phyloP scores from a whole-genome alignment of 1,284 basidiomycete species.

The Puccinia horiana region DNA sequence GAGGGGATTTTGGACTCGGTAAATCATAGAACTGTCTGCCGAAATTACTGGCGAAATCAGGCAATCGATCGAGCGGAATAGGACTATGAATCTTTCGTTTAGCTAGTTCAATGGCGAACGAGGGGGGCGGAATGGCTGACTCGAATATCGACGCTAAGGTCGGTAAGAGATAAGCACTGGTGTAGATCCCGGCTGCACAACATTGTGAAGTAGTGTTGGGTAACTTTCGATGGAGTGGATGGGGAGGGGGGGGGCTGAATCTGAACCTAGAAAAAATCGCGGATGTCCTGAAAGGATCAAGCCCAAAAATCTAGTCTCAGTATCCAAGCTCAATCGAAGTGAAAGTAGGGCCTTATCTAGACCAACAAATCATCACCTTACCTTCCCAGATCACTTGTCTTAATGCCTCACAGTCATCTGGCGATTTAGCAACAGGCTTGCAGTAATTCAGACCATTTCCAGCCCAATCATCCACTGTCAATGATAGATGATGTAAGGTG shows the following conservation, averaged over 20 bases:
- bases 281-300: slow-evolving; percentile 69
- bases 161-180: slow-evolving; percentile 39
- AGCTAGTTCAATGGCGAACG: slow-evolving; percentile 63
- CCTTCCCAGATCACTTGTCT: slow-evolving; percentile 77
- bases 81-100: slow-evolving; percentile 66
- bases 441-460: slow-evolving; percentile 95
- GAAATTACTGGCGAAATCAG: slow-evolving; percentile 73
- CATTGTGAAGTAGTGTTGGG: slow-evolving; percentile 53
- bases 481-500: slow-evolving; percentile 90
- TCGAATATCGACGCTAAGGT: slow-evolving; percentile 88
- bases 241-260: slow-evolving; percentile 96
- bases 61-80: slow-evolving; percentile 72
- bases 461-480: slow-evolving; percentile 96
- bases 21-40: slow-evolving; percentile 79
- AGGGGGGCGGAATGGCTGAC: slow-evolving; percentile 79
- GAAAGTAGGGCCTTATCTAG: neutral
- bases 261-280: slow-evolving; percentile 95
- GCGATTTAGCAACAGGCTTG: slow-evolving; percentile 97
- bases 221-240: slow-evolving; percentile 78
- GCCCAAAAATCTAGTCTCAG: neutral
- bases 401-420: slow-evolving; percentile 83
- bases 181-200: slow-evolving; percentile 47
- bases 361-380: slow-evolving; percentile 58
- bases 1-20: neutral
- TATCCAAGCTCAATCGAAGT: neutral